Conservation (phyloP, 225 moss, liverwort and hornwort species). For the Bryum argenteum region DNA sequence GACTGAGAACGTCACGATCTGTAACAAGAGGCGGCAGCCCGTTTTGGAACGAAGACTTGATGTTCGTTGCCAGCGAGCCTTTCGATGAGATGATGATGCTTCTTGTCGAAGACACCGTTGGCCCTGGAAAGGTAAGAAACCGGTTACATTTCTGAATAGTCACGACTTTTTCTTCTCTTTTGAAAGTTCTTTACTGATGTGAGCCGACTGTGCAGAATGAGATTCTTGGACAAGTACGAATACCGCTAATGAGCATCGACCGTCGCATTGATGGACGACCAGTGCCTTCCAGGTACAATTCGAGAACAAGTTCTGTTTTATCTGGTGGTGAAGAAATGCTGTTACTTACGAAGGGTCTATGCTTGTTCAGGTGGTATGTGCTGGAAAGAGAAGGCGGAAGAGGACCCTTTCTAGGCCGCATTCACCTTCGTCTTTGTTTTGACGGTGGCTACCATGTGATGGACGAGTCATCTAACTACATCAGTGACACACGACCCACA, state of each 20-base stretch:
- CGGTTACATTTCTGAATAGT: too few relatives aligned
- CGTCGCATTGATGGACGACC: slow-evolving; percentile 82
- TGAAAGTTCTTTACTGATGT: background rate
- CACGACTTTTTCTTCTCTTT: background rate
- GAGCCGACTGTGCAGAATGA: slow-evolving; percentile 46
- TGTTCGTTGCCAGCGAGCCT: slow-evolving; percentile 86
- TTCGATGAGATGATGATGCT: slow-evolving; percentile 69
- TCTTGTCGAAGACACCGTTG: slow-evolving; percentile 50
- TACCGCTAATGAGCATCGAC: slow-evolving; percentile 59
- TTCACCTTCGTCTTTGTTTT: slow-evolving; percentile 78
- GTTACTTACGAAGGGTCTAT: background rate
- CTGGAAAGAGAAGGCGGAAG: slow-evolving; percentile 65
- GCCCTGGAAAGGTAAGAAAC: slow-evolving; percentile 40
- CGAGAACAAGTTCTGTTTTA: rapidly evolving
- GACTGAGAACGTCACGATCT: slow-evolving; percentile 35
- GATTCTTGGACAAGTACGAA: slow-evolving; percentile 61
- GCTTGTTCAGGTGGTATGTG: slow-evolving; percentile 65
- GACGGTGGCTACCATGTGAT: slow-evolving; percentile 97
- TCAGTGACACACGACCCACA: slow-evolving; percentile 78
- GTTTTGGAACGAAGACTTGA: slow-evolving; percentile 67
- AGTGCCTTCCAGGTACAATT: slow-evolving; percentile 60
- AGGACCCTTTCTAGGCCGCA: slow-evolving; percentile 63
- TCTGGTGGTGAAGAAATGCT: too few relatives aligned
- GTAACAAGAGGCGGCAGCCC: slow-evolving; percentile 57
- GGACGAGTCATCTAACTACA: slow-evolving; percentile 80